Evolutionary conservation across 192 early-diverging fungal genomes (phyloP).

Genomic region (Backusella mclennaniae): DNA sequence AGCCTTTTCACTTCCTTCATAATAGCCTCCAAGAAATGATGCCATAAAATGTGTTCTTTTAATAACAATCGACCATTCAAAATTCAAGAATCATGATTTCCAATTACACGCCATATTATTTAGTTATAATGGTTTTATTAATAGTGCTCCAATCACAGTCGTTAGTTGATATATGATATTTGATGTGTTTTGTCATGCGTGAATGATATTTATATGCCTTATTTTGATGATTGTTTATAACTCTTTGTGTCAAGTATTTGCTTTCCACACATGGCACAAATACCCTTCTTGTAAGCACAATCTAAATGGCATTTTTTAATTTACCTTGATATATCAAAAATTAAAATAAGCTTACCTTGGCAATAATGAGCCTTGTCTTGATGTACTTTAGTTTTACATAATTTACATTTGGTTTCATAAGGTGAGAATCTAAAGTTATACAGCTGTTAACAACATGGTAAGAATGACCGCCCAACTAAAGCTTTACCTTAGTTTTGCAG

Average conservation of each 20-base stretch:
- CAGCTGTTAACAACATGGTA: neutral
- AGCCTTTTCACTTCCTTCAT: too few relatives aligned
- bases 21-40: too few relatives aligned
- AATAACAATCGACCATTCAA: too few relatives aligned
- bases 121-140: neutral
- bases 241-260: slow-evolving; percentile 52
- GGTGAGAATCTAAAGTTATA: slow-evolving; percentile 46
- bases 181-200: neutral
- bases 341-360: slow-evolving; percentile 43
- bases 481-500: slow-evolving; percentile 46
- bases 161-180: neutral
- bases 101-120: too few relatives aligned
- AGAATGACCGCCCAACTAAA: neutral
- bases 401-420: slow-evolving; percentile 58
- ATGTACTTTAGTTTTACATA: slow-evolving; percentile 58
- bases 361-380: slow-evolving; percentile 62
- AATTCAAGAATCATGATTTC: too few relatives aligned
- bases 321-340: too few relatives aligned
- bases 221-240: slow-evolving; percentile 62
- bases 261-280: slow-evolving; percentile 62
- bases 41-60: too few relatives aligned
- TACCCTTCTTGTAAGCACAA: slow-evolving; percentile 62
- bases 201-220: neutral
- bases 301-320: slow-evolving; percentile 18
- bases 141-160: neutral